phyloP scores from a whole-genome alignment of 768 basidiomycete genomes.

The Trichaptum fuscoviolaceum region DNA sequence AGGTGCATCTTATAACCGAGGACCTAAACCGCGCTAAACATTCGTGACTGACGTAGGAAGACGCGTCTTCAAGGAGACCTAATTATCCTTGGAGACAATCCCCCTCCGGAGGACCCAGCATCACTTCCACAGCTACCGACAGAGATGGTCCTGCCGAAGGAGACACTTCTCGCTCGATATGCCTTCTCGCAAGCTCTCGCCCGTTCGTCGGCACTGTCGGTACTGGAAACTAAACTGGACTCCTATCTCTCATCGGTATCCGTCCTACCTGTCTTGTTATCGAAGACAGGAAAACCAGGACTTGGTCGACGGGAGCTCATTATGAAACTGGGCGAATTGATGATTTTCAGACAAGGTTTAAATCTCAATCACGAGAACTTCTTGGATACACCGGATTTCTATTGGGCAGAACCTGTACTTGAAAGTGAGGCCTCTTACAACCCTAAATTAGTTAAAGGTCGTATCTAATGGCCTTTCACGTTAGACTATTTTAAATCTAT shows the following conservation, averaged over 20 bases:
- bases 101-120: constrained; percentile 43
- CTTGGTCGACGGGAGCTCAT: constrained; percentile 79
- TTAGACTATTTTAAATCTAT: constrained; percentile 80
- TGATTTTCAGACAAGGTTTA: constrained; percentile 88
- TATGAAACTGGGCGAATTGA: constrained; percentile 85
- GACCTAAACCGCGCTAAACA: background rate
- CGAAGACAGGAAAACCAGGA: constrained; percentile 78
- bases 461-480: too few relatives aligned
- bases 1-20: constrained; percentile 21
- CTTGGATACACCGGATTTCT: constrained; percentile 85
- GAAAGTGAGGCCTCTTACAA: constrained; percentile 50
- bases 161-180: constrained; percentile 81
- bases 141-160: constrained; percentile 44
- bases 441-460: too few relatives aligned
- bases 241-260: constrained; percentile 81
- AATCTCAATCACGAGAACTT: constrained; percentile 90
- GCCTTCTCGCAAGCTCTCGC: constrained; percentile 90
- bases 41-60: constrained; percentile 39
- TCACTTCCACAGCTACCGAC: constrained; percentile 33
- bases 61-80: constrained; percentile 89
- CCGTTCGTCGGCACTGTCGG: constrained; percentile 82
- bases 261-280: constrained; percentile 67
- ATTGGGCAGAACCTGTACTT: constrained; percentile 90
- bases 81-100: constrained; percentile 76
- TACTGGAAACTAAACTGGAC: constrained; percentile 80